Percentiles rank a stretch among this genome's conserved stretches.
Conservation (phyloP, 1,284 basidiomycete species). For the Cutaneotrichosporon cutaneum region DNA sequence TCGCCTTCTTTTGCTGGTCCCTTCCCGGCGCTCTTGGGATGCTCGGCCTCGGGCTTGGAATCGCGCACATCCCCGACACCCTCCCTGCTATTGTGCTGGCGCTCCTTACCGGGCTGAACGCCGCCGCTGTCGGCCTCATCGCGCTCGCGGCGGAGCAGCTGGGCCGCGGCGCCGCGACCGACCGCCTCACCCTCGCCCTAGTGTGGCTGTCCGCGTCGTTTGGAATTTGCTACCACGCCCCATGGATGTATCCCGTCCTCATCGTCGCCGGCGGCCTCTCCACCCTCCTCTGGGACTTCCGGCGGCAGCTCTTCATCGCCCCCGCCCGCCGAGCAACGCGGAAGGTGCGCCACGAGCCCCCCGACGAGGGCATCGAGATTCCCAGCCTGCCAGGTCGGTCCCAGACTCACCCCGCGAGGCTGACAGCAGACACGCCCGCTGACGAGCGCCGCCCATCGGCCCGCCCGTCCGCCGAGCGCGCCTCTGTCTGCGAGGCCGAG, state of each 20-base stretch:
- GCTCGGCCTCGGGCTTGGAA: conserved; percentile 58
- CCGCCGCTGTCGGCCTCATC: conserved; percentile 62
- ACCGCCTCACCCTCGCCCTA: conserved; percentile 57
- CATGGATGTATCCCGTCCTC: conserved; percentile 54
- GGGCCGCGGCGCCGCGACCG: conserved; percentile 57
- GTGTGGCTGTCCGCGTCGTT: conserved; percentile 57
- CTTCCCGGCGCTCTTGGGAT: conserved; percentile 60
- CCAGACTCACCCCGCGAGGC: background rate
- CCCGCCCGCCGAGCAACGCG: conserved; percentile 3
- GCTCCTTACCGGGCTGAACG: conserved; percentile 61
- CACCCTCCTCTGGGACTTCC: conserved; percentile 47
- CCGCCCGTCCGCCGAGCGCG: background rate
- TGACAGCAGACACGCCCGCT: conserved; percentile 7
- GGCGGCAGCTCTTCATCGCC: conserved; percentile 19
- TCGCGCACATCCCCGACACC: conserved; percentile 55
- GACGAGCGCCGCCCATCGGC: background rate
- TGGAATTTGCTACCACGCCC: conserved; percentile 59
- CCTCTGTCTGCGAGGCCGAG: background rate
- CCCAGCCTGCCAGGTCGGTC: conserved; percentile 1
- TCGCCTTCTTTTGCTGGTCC: conserved; percentile 52
- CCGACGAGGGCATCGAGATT: conserved; percentile 3
- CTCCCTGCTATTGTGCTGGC: conserved; percentile 59
- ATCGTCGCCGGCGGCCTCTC: conserved; percentile 46
- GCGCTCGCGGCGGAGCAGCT: conserved; percentile 61
- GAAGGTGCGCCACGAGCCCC: background rate